Evolutionary conservation across 23 red algal genomes (phyloP), one percentile per base, ranked within the genome.

Genomic region (Cyanidium caldarium): DNA sequence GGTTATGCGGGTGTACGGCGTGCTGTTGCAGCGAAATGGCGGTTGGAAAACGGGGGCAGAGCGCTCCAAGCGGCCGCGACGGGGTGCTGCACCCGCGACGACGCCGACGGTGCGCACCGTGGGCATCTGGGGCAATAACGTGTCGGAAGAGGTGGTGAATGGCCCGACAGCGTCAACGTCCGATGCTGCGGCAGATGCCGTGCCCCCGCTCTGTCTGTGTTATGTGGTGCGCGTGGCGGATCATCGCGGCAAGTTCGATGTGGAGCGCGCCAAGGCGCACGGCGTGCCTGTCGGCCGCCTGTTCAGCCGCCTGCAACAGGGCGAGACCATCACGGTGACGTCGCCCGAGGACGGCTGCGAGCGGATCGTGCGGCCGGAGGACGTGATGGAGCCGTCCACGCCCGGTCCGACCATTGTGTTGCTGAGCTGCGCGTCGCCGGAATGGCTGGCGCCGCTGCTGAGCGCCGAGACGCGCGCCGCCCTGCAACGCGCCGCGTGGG

Each of bases 211-310:
- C n/a, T 29, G 17, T 26, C 1, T 75, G 15, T 46, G 2, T 0
- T 75, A 75, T 75, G 12, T 46, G 20, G 42, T 75, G 15, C 46
- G 45, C 0, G 39, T 56, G 39, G 41, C 35, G 34, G 70, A 75
- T 28, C 46, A 61, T 42, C 40, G 37, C 30, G 91, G 91, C 17
- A 87, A 87, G 68, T 96, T 96, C 56, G 82, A 87, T 70, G 68
- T 82, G 5, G 65, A 17, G 1, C 44, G 61, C 3, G 91, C 91
- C 2, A 31, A 65, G 23, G 68, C 72, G 30, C 67, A 87, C 31
- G 85, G 85, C 21, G 79, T 96, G 29, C 80, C 77, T 39, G 74
- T 73, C 5, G 91, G 91, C 17, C 79, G 36, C 15, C 46, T 45
- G 21, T 88, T 73, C 42, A 82, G 91, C 21, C 23, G 29, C 25